Percentiles rank a stretch among this genome's conserved stretches.
These are phyloP conservation scores for Penicillium simplicissimum DNA, from an alignment of 495 filamentous ascomycete genomes.

Conservation along the genomic window DNA sequence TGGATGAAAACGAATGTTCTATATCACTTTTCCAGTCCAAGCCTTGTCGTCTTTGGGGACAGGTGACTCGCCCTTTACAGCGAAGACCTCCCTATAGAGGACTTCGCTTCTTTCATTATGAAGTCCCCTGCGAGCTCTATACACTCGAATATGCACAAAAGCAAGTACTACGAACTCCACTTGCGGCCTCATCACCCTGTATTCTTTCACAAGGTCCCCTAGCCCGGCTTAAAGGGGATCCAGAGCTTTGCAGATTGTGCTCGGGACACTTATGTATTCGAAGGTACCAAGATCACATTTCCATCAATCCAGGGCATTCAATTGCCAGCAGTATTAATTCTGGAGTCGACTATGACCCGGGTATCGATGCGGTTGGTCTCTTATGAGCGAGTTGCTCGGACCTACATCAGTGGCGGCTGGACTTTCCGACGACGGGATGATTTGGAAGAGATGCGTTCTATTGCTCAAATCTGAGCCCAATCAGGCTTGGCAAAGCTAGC, in stretches of 20 bases:
- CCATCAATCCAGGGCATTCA: neutral
- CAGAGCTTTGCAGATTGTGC: neutral
- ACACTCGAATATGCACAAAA: neutral
- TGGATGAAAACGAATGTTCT: too few relatives aligned
- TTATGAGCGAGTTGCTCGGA: neutral
- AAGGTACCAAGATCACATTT: neutral
- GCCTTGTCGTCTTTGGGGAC: neutral
- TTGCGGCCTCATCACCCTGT: neutral
- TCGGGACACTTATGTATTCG: neutral
- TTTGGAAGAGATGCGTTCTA: too few relatives aligned
- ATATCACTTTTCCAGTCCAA: too few relatives aligned
- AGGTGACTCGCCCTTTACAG: neutral
- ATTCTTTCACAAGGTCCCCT: neutral
- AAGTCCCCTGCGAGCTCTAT: neutral
- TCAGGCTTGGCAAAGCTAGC: too few relatives aligned
- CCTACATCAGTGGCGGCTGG: neutral
- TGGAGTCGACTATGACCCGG: neutral
- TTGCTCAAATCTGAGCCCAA: too few relatives aligned
- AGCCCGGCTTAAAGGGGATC: neutral
- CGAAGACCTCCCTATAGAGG: neutral
- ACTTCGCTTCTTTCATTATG: too few relatives aligned
- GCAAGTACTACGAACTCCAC: neutral
- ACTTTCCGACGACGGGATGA: neutral
- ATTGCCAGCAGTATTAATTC: too few relatives aligned
- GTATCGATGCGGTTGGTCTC: too few relatives aligned